Evolutionary conservation across 441 rosid species (phyloP).

Genomic region (Adansonia grandidieri): DNA sequence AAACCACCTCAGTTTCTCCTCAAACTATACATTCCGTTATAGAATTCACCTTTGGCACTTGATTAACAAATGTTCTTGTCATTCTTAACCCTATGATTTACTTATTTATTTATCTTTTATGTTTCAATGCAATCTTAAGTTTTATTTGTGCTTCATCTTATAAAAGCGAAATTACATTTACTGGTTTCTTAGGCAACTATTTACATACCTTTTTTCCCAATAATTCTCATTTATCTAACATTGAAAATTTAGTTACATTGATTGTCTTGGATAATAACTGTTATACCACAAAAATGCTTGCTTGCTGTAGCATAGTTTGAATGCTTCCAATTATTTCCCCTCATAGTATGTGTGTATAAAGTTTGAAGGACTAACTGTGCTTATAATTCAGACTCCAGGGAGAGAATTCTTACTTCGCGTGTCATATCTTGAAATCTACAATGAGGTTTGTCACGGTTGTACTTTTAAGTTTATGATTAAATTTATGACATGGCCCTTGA

Average conservation of each 20-base stretch:
- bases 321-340: constrained; percentile 2
- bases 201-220: not conserved
- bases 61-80: constrained; percentile 10
- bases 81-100: not conserved
- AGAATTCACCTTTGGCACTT: constrained; percentile 9
- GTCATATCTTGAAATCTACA: constrained; percentile 98
- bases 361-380: constrained; percentile 31
- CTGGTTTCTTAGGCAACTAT: constrained; percentile 6
- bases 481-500: not conserved
- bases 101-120: constrained; percentile 9
- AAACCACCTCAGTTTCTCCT: not conserved
- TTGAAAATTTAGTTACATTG: not conserved
- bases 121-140: not conserved
- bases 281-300: not conserved
- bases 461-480: constrained; percentile 13
- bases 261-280: not conserved
- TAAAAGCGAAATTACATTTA: not conserved
- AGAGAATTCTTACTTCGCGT: constrained; percentile 97
- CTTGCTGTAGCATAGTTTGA: not conserved
- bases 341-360: constrained; percentile 5
- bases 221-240: not conserved
- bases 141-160: not conserved
- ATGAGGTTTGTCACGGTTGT: constrained; percentile 64
- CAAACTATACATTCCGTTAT: not conserved
- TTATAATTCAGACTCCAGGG: constrained; percentile 87